phyloP scores from a whole-genome alignment of 75 land plant genomes.

The Larix kaempferi region DNA sequence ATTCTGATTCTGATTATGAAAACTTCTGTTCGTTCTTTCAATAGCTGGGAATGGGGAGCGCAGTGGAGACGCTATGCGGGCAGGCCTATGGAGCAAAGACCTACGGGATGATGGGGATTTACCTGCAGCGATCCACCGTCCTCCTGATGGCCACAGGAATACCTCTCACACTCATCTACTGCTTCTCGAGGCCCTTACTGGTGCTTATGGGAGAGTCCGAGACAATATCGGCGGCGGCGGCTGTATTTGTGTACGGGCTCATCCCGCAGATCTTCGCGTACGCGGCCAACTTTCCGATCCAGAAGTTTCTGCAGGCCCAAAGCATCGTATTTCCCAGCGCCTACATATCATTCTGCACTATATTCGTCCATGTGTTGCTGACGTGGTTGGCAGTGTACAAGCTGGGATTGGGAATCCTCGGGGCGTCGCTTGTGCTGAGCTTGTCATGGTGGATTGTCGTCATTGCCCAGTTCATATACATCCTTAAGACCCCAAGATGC shows the following conservation, averaged over 20 bases:
- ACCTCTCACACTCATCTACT: constrained; percentile 36
- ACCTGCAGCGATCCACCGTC: constrained; percentile 44
- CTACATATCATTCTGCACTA: constrained; percentile 26
- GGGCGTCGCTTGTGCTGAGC: constrained; percentile 41
- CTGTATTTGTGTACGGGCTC: constrained; percentile 41
- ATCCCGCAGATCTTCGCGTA: constrained; percentile 58
- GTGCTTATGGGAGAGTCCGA: constrained; percentile 31
- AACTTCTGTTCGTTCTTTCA: not conserved
- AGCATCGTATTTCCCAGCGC: constrained; percentile 51
- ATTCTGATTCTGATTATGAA: not conserved
- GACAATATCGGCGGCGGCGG: constrained; percentile 32
- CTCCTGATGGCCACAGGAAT: constrained; percentile 26
- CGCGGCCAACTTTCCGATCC: constrained; percentile 40
- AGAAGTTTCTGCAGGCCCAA: constrained; percentile 60
- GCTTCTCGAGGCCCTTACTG: constrained; percentile 30
- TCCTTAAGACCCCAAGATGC: constrained; percentile 25
- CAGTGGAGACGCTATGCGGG: constrained; percentile 64
- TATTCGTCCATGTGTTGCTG: constrained; percentile 33
- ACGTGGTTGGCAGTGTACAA: constrained; percentile 41
- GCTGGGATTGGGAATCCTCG: constrained; percentile 34
- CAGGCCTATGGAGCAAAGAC: constrained; percentile 58
- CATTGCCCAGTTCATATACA: constrained; percentile 32
- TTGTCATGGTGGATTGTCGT: constrained; percentile 50
- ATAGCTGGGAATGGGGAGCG: constrained; percentile 72
- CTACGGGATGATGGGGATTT: constrained; percentile 48